Conservation (phyloP, 805 yeast genomes). For the Monosporozyma yasuniensis region DNA sequence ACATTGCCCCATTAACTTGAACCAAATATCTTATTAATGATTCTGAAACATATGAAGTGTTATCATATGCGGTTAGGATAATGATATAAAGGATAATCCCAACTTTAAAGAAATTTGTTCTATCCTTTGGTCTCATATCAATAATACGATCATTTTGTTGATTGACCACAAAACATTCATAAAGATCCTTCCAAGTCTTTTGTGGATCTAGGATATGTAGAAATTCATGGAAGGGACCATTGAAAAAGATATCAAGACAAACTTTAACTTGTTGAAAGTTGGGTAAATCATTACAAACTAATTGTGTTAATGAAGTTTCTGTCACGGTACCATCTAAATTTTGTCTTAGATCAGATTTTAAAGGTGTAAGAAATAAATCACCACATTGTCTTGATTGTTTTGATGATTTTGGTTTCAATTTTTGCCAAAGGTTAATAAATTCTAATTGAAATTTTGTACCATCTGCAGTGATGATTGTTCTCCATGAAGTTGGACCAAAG, state of each 20-base stretch:
- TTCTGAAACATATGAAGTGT: constrained; percentile 11
- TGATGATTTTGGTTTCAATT: constrained; percentile 15
- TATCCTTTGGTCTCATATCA: constrained; percentile 6
- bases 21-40: constrained; percentile 13
- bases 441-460: constrained; percentile 14
- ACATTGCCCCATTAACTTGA: constrained; percentile 14
- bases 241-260: constrained; percentile 11
- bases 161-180: constrained; percentile 5
- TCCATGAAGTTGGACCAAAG: constrained; percentile 27
- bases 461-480: constrained; percentile 14
- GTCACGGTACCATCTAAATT: neutral
- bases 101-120: constrained; percentile 18
- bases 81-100: constrained; percentile 20
- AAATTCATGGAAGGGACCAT: constrained; percentile 12
- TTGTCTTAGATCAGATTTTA: neutral
- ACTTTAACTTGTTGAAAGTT: constrained; percentile 7
- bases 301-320: neutral
- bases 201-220: constrained; percentile 13
- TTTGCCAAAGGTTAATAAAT: constrained; percentile 17
- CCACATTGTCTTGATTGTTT: neutral
- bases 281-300: constrained; percentile 10
- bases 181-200: constrained; percentile 12
- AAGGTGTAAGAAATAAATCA: neutral
- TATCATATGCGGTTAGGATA: constrained; percentile 9
- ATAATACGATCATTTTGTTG: constrained; percentile 1